Evolutionary conservation across 2,329 filamentous ascomycete genomes (phyloP).

Genomic region (Fusarium sp.): DNA sequence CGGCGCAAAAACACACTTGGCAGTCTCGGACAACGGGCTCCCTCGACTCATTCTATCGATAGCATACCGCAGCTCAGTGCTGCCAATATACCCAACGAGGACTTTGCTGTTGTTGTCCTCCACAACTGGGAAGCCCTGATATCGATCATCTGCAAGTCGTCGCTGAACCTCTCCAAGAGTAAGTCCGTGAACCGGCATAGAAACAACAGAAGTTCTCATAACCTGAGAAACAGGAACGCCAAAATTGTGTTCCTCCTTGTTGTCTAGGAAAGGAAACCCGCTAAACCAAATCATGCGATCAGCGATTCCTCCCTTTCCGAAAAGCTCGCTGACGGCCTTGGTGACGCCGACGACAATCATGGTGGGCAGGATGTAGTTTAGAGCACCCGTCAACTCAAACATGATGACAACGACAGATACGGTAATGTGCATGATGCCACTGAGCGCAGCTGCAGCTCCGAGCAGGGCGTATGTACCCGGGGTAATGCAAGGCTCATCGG

Average conservation of each 20-base stretch:
- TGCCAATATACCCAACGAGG: constrained; percentile 90
- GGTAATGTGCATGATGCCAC: constrained; percentile 98
- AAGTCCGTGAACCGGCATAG: constrained; percentile 80
- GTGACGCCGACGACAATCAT: constrained; percentile 99
- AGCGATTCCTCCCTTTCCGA: constrained; percentile 96
- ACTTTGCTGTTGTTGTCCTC: constrained; percentile 77
- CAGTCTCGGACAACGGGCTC: constrained; percentile 72
- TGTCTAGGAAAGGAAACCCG: constrained; percentile 95
- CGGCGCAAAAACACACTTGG: constrained; percentile 80
- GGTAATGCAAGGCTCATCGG: constrained; percentile 95
- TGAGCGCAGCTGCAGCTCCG: constrained; percentile 89
- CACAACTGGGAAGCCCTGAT: constrained; percentile 93
- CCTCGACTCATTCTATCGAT: constrained; percentile 83
- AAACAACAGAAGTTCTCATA: constrained; percentile 83
- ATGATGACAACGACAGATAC: constrained; percentile 98
- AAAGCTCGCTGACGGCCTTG: constrained; percentile 90
- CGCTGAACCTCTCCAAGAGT: constrained; percentile 81
- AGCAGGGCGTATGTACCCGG: constrained; percentile 97
- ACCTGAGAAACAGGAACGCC: constrained; percentile 91
- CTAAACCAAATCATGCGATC: constrained; percentile 99
- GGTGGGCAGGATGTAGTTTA: constrained; percentile 96
- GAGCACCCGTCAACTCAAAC: constrained; percentile 97
- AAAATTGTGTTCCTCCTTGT: constrained; percentile 97
- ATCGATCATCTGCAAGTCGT: constrained; percentile 81
- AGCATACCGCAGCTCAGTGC: constrained; percentile 91